A percentile compares a stretch with the other conserved stretches of the same genome.
Conservation (phyloP, 2,329 filamentous ascomycete genomes). For the Sclerotinia minor region DNA sequence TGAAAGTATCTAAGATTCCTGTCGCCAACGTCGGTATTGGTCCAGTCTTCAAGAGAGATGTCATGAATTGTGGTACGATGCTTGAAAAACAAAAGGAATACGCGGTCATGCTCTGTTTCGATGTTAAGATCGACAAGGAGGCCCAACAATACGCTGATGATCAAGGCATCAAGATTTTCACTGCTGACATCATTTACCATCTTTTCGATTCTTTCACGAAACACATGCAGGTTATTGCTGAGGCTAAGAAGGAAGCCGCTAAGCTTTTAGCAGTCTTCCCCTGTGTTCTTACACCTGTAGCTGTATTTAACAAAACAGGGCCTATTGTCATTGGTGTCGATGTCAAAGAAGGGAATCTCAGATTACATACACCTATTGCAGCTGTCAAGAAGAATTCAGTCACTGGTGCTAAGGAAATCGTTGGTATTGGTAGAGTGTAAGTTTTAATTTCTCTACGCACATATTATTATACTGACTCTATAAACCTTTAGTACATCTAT, state of each 20-base stretch:
- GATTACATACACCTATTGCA: conserved; percentile 85
- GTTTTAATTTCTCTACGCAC: conserved; percentile 26
- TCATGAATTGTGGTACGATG: conserved; percentile 95
- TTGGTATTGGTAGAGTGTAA: conserved; percentile 80
- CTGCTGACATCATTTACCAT: conserved; percentile 98
- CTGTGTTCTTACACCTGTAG: conserved; percentile 83
- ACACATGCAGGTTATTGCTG: conserved; percentile 83
- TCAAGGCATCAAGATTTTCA: conserved; percentile 95
- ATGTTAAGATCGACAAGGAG: conserved; percentile 98
- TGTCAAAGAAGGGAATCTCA: conserved; percentile 85
- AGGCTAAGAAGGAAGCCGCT: conserved; percentile 93
- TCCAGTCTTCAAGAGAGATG: conserved; percentile 95
- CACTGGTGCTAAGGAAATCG: conserved; percentile 79
- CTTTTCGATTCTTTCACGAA: conserved; percentile 95
- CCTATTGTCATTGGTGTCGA: conserved; percentile 96
- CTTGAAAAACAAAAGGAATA: conserved; percentile 92
- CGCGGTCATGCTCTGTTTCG: conserved; percentile 99
- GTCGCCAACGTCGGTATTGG: conserved; percentile 97
- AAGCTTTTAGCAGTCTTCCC: conserved; percentile 97
- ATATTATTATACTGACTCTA: background rate
- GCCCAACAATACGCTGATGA: conserved; percentile 88
- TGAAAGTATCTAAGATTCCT: conserved; percentile 93
- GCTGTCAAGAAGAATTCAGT: conserved; percentile 79
- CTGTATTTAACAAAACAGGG: conserved; percentile 97
- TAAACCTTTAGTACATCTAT: conserved; percentile 75